A percentile compares a stretch with the other conserved stretches of the same genome.
phyloP scores from a whole-genome alignment of 2,329 filamentous ascomycete species.

The Xylariaceae sp. region DNA sequence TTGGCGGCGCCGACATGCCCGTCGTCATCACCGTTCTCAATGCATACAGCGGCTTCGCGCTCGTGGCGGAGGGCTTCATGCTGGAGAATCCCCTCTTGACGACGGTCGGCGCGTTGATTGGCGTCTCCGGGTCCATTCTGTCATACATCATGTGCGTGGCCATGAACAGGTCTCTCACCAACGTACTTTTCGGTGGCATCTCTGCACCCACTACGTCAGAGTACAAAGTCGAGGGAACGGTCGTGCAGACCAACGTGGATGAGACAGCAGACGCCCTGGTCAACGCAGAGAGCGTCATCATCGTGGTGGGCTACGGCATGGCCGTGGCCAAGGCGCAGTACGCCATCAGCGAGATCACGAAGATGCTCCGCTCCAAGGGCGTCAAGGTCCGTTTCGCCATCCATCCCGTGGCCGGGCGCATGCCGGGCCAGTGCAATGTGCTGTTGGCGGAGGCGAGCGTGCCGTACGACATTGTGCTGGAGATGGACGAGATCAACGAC shows the following conservation, averaged over 20 bases:
- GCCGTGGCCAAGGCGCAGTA: constrained; percentile 92
- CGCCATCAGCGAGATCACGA: constrained; percentile 76
- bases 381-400: constrained; percentile 85
- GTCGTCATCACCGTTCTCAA: constrained; percentile 89
- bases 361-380: constrained; percentile 65
- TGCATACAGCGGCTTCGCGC: constrained; percentile 83
- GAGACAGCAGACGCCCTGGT: constrained; percentile 72
- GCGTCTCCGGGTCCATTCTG: constrained; percentile 81
- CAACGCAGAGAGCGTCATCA: constrained; percentile 78
- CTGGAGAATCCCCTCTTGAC: constrained; percentile 80
- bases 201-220: constrained; percentile 56
- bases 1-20: constrained; percentile 91
- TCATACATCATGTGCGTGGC: constrained; percentile 84
- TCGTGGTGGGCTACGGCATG: constrained; percentile 91
- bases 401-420: constrained; percentile 82
- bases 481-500: constrained; percentile 96
- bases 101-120: constrained; percentile 79
- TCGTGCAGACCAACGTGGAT: constrained; percentile 73
- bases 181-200: constrained; percentile 83
- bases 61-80: constrained; percentile 91
- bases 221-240: constrained; percentile 72
- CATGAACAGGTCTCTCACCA: constrained; percentile 87
- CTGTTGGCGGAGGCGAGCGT: constrained; percentile 82
- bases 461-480: constrained; percentile 85
- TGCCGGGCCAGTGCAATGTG: constrained; percentile 93